Conservation (phyloP, 257 asterid genomes). For the Linaria vulgaris region DNA sequence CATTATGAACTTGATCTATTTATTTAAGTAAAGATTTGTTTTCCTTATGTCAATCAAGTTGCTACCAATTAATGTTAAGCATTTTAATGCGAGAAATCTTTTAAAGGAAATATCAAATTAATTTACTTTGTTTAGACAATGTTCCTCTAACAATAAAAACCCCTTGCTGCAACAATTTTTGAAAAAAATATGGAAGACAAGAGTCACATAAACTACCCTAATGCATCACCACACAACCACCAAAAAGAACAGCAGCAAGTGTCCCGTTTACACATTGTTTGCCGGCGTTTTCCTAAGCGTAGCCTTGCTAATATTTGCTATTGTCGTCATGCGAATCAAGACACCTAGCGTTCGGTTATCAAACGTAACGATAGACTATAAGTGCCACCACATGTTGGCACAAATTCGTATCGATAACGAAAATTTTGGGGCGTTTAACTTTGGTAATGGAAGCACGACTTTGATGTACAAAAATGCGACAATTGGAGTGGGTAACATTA, state of each 20-base stretch:
- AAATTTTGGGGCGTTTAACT: slow-evolving; percentile 49
- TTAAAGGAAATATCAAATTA: no score
- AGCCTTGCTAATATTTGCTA: slow-evolving; percentile 36
- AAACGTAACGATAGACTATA: slow-evolving; percentile 19
- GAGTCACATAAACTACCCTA: slow-evolving; percentile 18
- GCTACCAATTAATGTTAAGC: no score
- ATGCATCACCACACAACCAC: slow-evolving; percentile 11
- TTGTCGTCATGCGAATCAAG: slow-evolving; percentile 35
- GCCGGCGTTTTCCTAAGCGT: slow-evolving; percentile 37
- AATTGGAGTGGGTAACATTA: slow-evolving; percentile 30
- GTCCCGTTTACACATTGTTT: slow-evolving; percentile 39
- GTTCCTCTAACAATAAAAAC: no score
- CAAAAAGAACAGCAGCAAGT: slow-evolving; percentile 36
- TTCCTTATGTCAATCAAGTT: no score
- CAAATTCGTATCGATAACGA: slow-evolving; percentile 34
- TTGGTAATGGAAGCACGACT: slow-evolving; percentile 31
- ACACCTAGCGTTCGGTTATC: slow-evolving; percentile 36
- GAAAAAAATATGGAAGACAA: slow-evolving; percentile 22
- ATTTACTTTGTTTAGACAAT: no score
- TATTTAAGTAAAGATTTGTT: no score
- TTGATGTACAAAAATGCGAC: slow-evolving; percentile 37
- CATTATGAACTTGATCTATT: no score
- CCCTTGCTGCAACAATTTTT: not conserved
- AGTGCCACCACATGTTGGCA: slow-evolving; percentile 30
- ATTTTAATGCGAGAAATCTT: no score